These are phyloP conservation scores for Fusarium sp. DNA, from an alignment of 2,329 filamentous ascomycete species.

Conservation along the genomic window DNA sequence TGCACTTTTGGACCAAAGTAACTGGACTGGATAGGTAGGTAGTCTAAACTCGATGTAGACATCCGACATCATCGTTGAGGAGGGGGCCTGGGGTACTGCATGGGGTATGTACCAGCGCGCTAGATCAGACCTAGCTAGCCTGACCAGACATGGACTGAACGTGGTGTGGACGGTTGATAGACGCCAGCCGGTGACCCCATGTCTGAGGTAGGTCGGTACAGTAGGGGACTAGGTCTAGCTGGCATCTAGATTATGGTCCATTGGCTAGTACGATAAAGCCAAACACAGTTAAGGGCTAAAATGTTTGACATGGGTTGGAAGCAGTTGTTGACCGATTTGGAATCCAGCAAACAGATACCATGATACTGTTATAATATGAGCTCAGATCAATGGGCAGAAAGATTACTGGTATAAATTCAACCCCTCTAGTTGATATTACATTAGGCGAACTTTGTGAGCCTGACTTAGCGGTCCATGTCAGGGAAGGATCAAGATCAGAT, in stretches of 20 bases:
- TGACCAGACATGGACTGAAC: constrained; percentile 13
- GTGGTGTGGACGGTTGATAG: constrained; percentile 44
- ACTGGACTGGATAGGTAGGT: not conserved
- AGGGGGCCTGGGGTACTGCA: constrained; percentile 25
- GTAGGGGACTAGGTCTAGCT: not conserved
- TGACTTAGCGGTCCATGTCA: not conserved
- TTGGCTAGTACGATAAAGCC: constrained; percentile 32
- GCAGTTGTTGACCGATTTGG: constrained; percentile 4
- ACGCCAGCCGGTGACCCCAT: constrained; percentile 44
- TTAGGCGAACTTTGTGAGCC: not conserved
- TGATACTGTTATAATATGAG: not conserved
- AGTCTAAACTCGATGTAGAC: not conserved
- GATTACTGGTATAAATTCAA: not conserved
- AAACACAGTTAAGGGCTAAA: constrained; percentile 34
- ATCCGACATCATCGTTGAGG: constrained; percentile 20
- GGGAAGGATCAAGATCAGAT: not conserved
- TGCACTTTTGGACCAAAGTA: not conserved
- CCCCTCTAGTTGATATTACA: too few species aligned
- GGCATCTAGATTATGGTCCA: constrained; percentile 15
- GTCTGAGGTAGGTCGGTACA: constrained; percentile 1
- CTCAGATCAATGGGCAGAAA: not conserved
- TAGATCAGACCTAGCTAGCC: constrained; percentile 8
- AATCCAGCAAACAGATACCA: not conserved
- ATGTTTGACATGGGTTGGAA: constrained; percentile 25
- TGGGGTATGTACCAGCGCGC: not conserved